Conservation (phyloP, 2,329 filamentous ascomycete species). For the Colletotrichum spaethianum region DNA sequence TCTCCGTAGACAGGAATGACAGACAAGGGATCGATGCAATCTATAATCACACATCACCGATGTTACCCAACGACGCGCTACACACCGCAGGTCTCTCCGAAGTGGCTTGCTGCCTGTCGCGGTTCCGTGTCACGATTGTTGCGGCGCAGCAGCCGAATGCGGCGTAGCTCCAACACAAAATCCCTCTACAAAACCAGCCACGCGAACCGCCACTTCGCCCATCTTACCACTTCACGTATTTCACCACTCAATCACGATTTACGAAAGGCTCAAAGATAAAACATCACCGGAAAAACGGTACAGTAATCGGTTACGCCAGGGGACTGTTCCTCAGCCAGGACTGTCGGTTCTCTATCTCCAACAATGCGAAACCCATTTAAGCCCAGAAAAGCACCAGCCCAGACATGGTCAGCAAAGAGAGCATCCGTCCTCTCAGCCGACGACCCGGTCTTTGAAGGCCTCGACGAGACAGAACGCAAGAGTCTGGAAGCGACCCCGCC, state of each 20-base stretch:
- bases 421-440: constrained; percentile 2
- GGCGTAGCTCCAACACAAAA: not conserved
- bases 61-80: no score
- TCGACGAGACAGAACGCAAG: not conserved
- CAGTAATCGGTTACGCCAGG: no score
- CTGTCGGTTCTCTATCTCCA: not conserved
- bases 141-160: not conserved
- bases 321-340: not conserved
- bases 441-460: not conserved
- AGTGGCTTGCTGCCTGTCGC: not conserved
- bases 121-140: not conserved
- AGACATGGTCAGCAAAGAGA: not conserved
- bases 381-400: constrained; percentile 10
- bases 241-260: not conserved
- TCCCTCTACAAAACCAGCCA: not conserved
- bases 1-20: no score
- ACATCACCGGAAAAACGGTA: not conserved
- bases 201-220: not conserved
- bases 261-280: not conserved
- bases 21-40: no score
- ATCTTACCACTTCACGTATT: not conserved
- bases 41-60: no score
- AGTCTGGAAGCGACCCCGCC: not conserved
- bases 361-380: constrained; percentile 53
- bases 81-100: not conserved